A percentile compares a stretch with the other conserved stretches of the same genome.
Conservation (phyloP, 2,329 filamentous ascomycete species). For the Exophiala sp. region DNA sequence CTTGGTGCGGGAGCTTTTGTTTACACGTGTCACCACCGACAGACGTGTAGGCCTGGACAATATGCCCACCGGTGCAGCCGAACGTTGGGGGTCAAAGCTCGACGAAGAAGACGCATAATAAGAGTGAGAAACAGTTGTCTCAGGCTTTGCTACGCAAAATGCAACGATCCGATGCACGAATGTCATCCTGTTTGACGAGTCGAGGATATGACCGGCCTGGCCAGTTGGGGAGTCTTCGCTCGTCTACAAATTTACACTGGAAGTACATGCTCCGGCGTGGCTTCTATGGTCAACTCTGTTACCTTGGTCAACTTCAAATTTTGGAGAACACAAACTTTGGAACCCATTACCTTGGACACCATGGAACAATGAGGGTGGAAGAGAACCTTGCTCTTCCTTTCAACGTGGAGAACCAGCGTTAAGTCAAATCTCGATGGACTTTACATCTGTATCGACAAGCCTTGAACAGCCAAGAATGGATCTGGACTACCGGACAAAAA, state of each 20-base stretch:
- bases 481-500: too few relatives aligned
- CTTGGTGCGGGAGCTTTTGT: constrained; percentile 14
- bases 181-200: background rate
- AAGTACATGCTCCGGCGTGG: background rate
- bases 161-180: constrained; percentile 6
- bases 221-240: constrained; percentile 4
- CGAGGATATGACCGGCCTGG: constrained; percentile 6
- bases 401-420: background rate
- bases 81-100: constrained; percentile 10
- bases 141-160: constrained; percentile 10
- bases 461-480: too few relatives aligned
- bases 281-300: background rate
- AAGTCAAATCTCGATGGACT: background rate
- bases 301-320: background rate
- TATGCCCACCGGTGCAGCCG: background rate
- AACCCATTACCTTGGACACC: background rate
- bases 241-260: background rate
- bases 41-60: constrained; percentile 3
- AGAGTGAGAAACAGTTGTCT: background rate
- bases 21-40: constrained; percentile 7
- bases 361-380: background rate
- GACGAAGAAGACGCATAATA: background rate
- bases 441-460: too few relatives aligned
- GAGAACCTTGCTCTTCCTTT: background rate
- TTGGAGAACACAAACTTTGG: background rate